A percentile compares a stretch with the other conserved stretches of the same genome.
phyloP scores from a whole-genome alignment of 2,329 filamentous ascomycete species.

The Lanzia echinophila region DNA sequence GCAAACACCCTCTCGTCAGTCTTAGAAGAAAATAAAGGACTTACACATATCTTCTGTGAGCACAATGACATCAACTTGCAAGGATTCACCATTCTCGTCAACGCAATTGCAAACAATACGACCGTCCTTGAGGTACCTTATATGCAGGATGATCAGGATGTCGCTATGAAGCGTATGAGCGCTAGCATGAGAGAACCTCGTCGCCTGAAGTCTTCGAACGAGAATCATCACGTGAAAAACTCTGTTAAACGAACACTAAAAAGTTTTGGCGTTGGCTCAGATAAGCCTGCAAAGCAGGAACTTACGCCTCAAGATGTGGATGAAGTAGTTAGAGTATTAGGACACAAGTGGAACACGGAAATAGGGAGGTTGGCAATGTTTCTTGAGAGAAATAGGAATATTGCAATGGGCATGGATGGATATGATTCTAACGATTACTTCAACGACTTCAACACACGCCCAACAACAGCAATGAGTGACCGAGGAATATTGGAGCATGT shows the following conservation, averaged over 20 bases:
- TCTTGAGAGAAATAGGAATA: constrained; percentile 27
- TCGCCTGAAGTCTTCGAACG: constrained; percentile 9
- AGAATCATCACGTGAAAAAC: constrained; percentile 20
- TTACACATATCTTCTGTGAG: constrained; percentile 62
- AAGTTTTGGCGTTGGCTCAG: constrained; percentile 20
- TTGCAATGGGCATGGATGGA: constrained; percentile 22
- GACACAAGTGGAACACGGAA: constrained; percentile 27
- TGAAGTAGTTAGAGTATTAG: constrained; percentile 24
- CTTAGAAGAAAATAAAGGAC: constrained; percentile 53
- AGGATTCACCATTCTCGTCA: constrained; percentile 62
- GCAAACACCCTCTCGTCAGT: constrained; percentile 64
- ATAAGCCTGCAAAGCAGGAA: constrained; percentile 21
- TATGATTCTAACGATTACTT: constrained; percentile 12
- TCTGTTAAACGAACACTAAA: constrained; percentile 27
- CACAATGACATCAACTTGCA: constrained; percentile 67
- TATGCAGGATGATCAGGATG: constrained; percentile 55
- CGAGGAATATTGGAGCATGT: constrained; percentile 28
- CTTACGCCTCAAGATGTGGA: constrained; percentile 29
- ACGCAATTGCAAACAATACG: constrained; percentile 59
- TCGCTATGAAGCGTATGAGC: constrained; percentile 49
- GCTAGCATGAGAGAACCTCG: constrained; percentile 23
- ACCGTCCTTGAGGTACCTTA: constrained; percentile 54
- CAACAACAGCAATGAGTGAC: constrained; percentile 28
- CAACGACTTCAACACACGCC: constrained; percentile 23
- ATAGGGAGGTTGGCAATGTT: constrained; percentile 24